Evolutionary conservation across 2,329 filamentous ascomycete genomes (phyloP).

Genomic region (Pseudopithomyces chartarum): DNA sequence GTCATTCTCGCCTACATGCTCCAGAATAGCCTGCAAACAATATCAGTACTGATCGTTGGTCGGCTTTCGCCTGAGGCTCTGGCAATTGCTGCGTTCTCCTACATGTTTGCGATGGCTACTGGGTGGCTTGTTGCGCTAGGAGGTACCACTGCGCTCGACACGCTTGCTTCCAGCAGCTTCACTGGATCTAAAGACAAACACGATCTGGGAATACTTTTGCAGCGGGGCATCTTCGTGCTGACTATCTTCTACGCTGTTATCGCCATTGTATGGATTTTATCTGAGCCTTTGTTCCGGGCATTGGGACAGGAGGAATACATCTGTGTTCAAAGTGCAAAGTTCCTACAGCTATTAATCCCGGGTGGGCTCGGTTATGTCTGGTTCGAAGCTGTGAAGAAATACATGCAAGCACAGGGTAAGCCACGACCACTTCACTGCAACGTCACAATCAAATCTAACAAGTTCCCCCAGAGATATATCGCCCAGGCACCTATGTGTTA

Average conservation of each 20-base stretch:
- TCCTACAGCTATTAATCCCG: conserved; percentile 74
- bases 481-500: conserved; percentile 66
- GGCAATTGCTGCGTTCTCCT: conserved; percentile 82
- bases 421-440: neutral
- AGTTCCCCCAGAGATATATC: conserved; percentile 60
- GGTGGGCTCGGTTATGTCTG: conserved; percentile 86
- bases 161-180: conserved; percentile 79
- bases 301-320: conserved; percentile 81
- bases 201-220: conserved; percentile 77
- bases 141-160: conserved; percentile 85
- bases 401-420: conserved; percentile 61
- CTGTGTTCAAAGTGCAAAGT: conserved; percentile 65
- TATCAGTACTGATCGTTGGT: conserved; percentile 81
- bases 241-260: conserved; percentile 74
- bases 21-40: conserved; percentile 83
- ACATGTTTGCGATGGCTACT: conserved; percentile 92
- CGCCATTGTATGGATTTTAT: conserved; percentile 73
- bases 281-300: conserved; percentile 72
- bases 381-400: conserved; percentile 77
- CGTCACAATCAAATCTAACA: conserved; percentile 12
- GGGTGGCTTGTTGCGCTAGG: conserved; percentile 86
- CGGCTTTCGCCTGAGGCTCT: conserved; percentile 78
- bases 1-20: conserved; percentile 85
- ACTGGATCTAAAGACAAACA: conserved; percentile 80
- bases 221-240: conserved; percentile 75